phyloP scores from a whole-genome alignment of 768 basidiomycete genomes.

The Termitomyces sp. region DNA sequence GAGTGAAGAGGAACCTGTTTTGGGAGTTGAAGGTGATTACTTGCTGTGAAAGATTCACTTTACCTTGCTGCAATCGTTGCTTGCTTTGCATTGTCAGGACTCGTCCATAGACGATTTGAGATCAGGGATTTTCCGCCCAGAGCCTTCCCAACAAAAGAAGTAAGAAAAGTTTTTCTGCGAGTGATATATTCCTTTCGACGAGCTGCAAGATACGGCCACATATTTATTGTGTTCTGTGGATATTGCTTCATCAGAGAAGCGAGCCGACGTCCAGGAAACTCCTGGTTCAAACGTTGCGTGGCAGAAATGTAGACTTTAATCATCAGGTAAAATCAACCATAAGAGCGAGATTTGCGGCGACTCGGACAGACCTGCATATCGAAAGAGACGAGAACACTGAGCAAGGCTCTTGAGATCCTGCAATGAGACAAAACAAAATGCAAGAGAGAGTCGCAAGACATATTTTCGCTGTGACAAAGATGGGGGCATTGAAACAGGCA shows the following conservation, averaged over 20 bases:
- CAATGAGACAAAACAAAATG: conserved; percentile 42
- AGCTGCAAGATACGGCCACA: conserved; percentile 66
- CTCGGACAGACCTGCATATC: conserved; percentile 49
- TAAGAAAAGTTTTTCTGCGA: conserved; percentile 33
- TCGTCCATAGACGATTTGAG: conserved; percentile 46
- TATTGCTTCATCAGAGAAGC: conserved; percentile 29
- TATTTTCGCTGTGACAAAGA: conserved; percentile 51
- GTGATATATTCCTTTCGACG: conserved; percentile 38
- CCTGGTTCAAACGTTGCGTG: conserved; percentile 33
- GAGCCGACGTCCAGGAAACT: conserved; percentile 48
- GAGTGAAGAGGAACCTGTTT: conserved; percentile 55
- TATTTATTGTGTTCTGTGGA: conserved; percentile 44
- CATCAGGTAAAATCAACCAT: conserved; percentile 4
- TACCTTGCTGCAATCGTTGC: conserved; percentile 52
- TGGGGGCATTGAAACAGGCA: conserved; percentile 50
- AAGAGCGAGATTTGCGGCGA: conserved; percentile 4
- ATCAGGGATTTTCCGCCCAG: conserved; percentile 31
- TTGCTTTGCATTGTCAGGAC: conserved; percentile 55
- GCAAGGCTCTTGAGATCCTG: conserved; percentile 38
- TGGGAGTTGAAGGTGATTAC: background rate
- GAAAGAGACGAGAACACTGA: conserved; percentile 54
- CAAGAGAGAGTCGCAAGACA: conserved; percentile 44
- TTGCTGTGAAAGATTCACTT: background rate
- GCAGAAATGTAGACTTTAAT: conserved; percentile 60
- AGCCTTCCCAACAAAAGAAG: conserved; percentile 44